Base-by-base conservation (phyloP, 2,329 filamentous ascomycete genomes). In the Xylaria sp. region DNA sequence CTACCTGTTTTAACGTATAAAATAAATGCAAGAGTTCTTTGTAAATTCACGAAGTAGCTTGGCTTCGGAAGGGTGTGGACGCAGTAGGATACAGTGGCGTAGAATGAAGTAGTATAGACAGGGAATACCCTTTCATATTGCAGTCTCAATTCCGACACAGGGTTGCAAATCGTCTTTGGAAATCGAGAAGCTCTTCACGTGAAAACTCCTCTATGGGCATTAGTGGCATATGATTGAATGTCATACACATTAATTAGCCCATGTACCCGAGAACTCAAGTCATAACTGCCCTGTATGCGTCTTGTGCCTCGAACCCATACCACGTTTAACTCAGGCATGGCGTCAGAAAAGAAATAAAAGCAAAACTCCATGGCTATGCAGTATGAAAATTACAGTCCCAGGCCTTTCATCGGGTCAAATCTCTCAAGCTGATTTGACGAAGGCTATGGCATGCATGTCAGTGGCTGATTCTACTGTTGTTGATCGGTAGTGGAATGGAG, bases 341-440 rank as follows among this genome's bases (percentile, higher is more conserved):
- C 39, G 23, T 58, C 23, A 34, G 20, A 44, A 63, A 63, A 55
- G 12, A 64, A 67, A 55, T 25, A 25, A 25, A 28, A 28, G 28
- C 51, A 12, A 52, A 77, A 78, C 77, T 76, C 77, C 77, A 55
- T 73, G 72, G 77, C 77, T 78, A 78, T 78, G 76, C 74, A 71
- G 62, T 73, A 61, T 65, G 34, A 25, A 68, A 41, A 64, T 39
- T 60, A 56, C 56, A 59, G 52, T 55, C 56, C 23, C 25, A 50
- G 51, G 64, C 34, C 54, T 60, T 44, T 50, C 7, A 20, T 46
- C 41, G 46, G 25, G 9, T n/a, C 31, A 54, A 54, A 59, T 10
- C 41, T 39, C 61, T 73, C 51, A 77, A 55, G 71, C 71, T 25
- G 70, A 5, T 63, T 73, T 78, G 50, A 79, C 74, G 56, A 74